Percentiles rank a stretch among this genome's conserved stretches.
These are phyloP conservation scores for Tephrocybe sp. DNA, from an alignment of 768 basidiomycete genomes.

Conservation along the genomic window DNA sequence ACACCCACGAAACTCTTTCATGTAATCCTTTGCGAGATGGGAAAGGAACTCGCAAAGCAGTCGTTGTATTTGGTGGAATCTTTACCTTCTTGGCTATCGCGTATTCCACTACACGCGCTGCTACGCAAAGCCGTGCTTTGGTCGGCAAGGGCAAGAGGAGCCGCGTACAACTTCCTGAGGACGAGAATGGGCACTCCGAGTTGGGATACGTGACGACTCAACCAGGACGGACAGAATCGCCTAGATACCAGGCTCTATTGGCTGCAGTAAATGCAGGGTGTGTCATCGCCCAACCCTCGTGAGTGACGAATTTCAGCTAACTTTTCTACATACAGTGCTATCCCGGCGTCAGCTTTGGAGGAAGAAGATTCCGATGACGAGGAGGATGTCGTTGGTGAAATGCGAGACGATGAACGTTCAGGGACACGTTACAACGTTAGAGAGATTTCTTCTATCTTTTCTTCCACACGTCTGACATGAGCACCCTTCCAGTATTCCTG, in stretches of 20 bases:
- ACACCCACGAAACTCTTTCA: constrained; percentile 62
- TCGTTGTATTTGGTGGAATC: constrained; percentile 84
- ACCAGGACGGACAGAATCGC: constrained; percentile 79
- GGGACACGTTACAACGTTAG: constrained; percentile 93
- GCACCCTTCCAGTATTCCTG: constrained; percentile 73
- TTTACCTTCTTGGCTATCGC: constrained; percentile 99
- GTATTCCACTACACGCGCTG: constrained; percentile 93
- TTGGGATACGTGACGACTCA: constrained; percentile 78
- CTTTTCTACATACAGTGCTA: constrained; percentile 53
- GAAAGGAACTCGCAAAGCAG: constrained; percentile 74
- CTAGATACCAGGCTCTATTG: constrained; percentile 88
- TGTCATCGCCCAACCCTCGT: constrained; percentile 17
- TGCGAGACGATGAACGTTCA: constrained; percentile 86
- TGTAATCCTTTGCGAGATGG: constrained; percentile 87
- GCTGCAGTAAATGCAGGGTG: constrained; percentile 97
- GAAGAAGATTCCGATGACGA: constrained; percentile 77
- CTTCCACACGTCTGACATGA: constrained; percentile 12
- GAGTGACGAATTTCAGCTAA: background rate
- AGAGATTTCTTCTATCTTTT: constrained; percentile 4
- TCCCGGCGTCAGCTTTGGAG: constrained; percentile 89
- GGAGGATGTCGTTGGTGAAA: constrained; percentile 70
- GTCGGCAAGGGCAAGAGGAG: constrained; percentile 71
- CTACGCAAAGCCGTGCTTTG: constrained; percentile 90
- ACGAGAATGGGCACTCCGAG: constrained; percentile 58
- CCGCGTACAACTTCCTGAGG: constrained; percentile 60